Conservation (phyloP, 1,284 basidiomycete genomes). For the Clitocybe nebularis region DNA sequence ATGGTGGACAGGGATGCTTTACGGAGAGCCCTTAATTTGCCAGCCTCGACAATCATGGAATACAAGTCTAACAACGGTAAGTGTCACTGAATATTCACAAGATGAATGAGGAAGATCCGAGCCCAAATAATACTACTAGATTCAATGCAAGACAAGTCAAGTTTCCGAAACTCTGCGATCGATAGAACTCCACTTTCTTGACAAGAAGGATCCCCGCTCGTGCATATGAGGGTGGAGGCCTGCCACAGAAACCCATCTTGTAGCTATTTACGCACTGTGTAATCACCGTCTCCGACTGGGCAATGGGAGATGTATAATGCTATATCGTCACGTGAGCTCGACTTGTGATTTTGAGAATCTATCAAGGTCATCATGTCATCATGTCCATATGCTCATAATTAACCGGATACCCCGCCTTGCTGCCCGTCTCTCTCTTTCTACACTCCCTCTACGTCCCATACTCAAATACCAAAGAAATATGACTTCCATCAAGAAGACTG, state of each 20-base stretch:
- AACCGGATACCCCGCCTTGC: background rate
- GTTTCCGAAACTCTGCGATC: slow-evolving; percentile 65
- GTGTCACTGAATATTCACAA: slow-evolving; percentile 14
- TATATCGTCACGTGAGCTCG: background rate
- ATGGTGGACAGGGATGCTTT: slow-evolving; percentile 65
- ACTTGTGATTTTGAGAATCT: background rate
- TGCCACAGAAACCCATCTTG: slow-evolving; percentile 5
- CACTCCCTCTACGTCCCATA: background rate
- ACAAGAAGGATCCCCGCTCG: slow-evolving; percentile 1
- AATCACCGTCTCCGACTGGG: slow-evolving; percentile 3
- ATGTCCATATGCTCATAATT: background rate
- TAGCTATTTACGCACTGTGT: slow-evolving; percentile 8
- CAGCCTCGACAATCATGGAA: slow-evolving; percentile 72
- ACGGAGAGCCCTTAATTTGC: slow-evolving; percentile 61
- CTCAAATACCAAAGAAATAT: slow-evolving; percentile 25
- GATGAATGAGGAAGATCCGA: slow-evolving; percentile 2
- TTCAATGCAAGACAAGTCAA: slow-evolving; percentile 81
- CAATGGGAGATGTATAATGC: too few species aligned
- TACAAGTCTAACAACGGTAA: slow-evolving; percentile 83
- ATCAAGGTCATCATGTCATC: background rate
- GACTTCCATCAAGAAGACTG: slow-evolving; percentile 52
- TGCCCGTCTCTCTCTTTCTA: background rate
- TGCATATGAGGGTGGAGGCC: slow-evolving; percentile 4
- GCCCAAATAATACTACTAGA: slow-evolving; percentile 37
- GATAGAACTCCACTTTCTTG: slow-evolving; percentile 35